Percentiles rank a stretch among this genome's conserved stretches.
Evolutionary conservation across 805 yeast species (phyloP).

Genomic region (Candida xyloterini): DNA sequence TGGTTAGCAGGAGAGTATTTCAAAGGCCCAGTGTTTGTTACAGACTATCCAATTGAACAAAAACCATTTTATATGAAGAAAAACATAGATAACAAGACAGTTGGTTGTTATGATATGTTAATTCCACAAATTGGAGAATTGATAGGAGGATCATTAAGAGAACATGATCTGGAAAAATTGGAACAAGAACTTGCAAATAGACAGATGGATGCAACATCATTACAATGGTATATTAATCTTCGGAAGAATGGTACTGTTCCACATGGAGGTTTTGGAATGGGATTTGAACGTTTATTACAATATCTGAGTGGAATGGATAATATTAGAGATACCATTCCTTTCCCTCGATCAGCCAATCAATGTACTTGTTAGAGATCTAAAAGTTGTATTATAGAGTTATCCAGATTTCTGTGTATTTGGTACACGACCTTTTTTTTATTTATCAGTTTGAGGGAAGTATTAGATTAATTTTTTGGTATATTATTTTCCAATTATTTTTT

Average conservation of each 20-base stretch:
- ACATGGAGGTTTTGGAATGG: conserved; percentile 97
- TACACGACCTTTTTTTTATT: conserved; percentile 2
- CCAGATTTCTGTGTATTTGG: not conserved
- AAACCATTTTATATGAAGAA: conserved; percentile 93
- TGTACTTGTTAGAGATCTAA: conserved; percentile 39
- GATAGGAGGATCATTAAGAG: conserved; percentile 93
- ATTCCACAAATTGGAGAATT: conserved; percentile 93
- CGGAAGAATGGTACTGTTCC: conserved; percentile 80
- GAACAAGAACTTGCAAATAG: conserved; percentile 47
- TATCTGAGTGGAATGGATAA: conserved; percentile 74
- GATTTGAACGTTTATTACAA: conserved; percentile 80
- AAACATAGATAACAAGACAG: conserved; percentile 51
- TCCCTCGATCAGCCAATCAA: conserved; percentile 68
- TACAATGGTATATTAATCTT: conserved; percentile 79
- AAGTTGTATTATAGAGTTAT: no score
- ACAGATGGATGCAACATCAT: conserved; percentile 53
- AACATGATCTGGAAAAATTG: conserved; percentile 54
- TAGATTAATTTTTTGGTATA: conserved; percentile 3
- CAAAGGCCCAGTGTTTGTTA: conserved; percentile 78
- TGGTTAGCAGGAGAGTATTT: conserved; percentile 74
- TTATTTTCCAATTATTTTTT: conserved; percentile 5
- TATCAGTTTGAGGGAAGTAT: not conserved
- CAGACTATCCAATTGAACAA: conserved; percentile 73
- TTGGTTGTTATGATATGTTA: conserved; percentile 84
- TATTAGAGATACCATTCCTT: conserved; percentile 82